phyloP scores from a whole-genome alignment of 2,329 filamentous ascomycete species.

The Trichoderma guizhouense region DNA sequence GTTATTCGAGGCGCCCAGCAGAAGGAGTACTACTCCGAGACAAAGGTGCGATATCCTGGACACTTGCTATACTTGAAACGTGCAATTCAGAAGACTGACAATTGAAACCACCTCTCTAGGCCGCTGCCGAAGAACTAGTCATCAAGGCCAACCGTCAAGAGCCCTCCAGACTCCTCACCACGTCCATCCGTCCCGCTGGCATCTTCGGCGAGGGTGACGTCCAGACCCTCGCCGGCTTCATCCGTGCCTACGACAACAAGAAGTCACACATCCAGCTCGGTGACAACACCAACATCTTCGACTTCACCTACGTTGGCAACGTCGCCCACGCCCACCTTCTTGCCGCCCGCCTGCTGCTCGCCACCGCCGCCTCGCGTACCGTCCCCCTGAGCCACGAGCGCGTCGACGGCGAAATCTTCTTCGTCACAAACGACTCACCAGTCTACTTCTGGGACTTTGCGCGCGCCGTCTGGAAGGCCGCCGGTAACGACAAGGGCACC shows the following conservation, averaged over 20 bases:
- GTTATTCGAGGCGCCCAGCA: slow-evolving; percentile 68
- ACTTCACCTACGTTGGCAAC: slow-evolving; percentile 64
- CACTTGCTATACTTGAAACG: background rate
- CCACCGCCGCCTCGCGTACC: slow-evolving; percentile 51
- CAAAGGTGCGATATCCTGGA: slow-evolving; percentile 58
- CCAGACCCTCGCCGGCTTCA: slow-evolving; percentile 68
- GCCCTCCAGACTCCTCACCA: slow-evolving; percentile 64
- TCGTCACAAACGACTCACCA: slow-evolving; percentile 86
- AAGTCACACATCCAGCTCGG: slow-evolving; percentile 80
- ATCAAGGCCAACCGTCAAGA: slow-evolving; percentile 67
- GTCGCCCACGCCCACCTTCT: slow-evolving; percentile 77
- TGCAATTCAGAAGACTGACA: background rate
- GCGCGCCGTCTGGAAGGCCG: slow-evolving; percentile 68
- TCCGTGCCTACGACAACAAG: slow-evolving; percentile 65
- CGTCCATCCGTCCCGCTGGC: slow-evolving; percentile 77
- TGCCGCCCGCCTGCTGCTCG: slow-evolving; percentile 69
- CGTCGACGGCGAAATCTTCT: slow-evolving; percentile 82
- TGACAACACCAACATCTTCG: slow-evolving; percentile 59
- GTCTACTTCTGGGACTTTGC: slow-evolving; percentile 91
- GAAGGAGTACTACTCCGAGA: slow-evolving; percentile 82
- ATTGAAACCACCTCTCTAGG: slow-evolving; percentile 38
- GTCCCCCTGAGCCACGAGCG: slow-evolving; percentile 67
- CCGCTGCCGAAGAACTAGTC: slow-evolving; percentile 77
- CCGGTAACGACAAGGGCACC: slow-evolving; percentile 50
- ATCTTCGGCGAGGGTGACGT: slow-evolving; percentile 91